These are phyloP conservation scores for Ascochyta clinopodiicola DNA, from an alignment of 2,329 filamentous ascomycete genomes.

Conservation along the genomic window DNA sequence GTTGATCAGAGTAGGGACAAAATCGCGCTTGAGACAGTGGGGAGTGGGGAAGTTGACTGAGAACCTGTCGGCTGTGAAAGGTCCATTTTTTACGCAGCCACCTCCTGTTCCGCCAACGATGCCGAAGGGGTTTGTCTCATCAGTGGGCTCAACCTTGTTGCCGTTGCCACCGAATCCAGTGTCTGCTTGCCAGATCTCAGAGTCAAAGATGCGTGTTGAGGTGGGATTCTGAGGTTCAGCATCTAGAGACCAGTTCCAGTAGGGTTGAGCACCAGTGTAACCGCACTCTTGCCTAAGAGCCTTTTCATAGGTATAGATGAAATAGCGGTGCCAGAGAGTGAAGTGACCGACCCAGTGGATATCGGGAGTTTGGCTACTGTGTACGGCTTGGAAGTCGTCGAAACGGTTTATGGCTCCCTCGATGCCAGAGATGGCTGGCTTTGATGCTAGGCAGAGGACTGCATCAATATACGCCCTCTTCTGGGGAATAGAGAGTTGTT, in stretches of 20 bases:
- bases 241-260: conserved; percentile 39
- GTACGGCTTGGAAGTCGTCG: conserved; percentile 33
- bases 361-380: conserved; percentile 25
- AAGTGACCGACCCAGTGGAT: conserved; percentile 34
- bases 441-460: conserved; percentile 30
- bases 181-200: conserved; percentile 26
- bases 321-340: conserved; percentile 32
- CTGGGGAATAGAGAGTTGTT: conserved; percentile 23
- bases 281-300: conserved; percentile 33
- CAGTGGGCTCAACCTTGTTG: conserved; percentile 30
- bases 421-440: conserved; percentile 25
- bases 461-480: conserved; percentile 33
- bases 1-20: conserved; percentile 35
- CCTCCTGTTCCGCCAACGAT: conserved; percentile 40
- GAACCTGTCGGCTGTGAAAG: conserved; percentile 34
- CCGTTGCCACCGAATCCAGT: conserved; percentile 48
- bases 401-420: conserved; percentile 26
- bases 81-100: conserved; percentile 43
- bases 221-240: conserved; percentile 22
- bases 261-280: conserved; percentile 33
- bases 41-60: conserved; percentile 31
- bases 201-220: conserved; percentile 23
- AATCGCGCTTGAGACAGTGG: conserved; percentile 43
- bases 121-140: conserved; percentile 33
- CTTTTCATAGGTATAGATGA: conserved; percentile 31